Base-by-base conservation (phyloP, 1,284 basidiomycete species). In the Xanthoconium separans region DNA sequence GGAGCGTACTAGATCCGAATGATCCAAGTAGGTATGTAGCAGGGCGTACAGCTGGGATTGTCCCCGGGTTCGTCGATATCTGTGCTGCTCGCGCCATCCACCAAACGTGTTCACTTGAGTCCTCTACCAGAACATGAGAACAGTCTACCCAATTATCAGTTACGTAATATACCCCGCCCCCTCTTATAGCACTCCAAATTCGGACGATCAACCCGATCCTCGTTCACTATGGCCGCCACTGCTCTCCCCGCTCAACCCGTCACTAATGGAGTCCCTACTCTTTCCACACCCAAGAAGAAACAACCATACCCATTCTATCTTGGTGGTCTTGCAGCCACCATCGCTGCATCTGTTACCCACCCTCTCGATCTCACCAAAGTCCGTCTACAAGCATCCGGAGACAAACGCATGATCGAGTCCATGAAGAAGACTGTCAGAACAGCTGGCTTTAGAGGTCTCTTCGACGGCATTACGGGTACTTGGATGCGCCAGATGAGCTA, bases 401-500 rank as follows among this genome's bases (percentile, higher is more conserved):
- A 94, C 75, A 93, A 92, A 72, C 80, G 87, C 47, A 93, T 94
- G 91, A 74, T 93, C 66, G 74, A 82, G 66, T 88, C 84, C 61
- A 76, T 94, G 2, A 77, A 78, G 71, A 92, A 92, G 78, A 94
- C 92, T 0, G 76, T 87, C 52, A 75, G 77, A 65, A 86, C 86
- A 1, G 86, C 84, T 77, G 90, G 90, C 50, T 71, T 79, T 33
- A 79, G 86, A 44, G 93, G 93, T 1, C 76, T 94, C 44, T 93
- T 85, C 65, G 93, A 93, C 64, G 93, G 93, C 20, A 90, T 95
- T 55, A 80, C 88, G 1, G 94, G 93, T 31, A 95, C 93, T 30
- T 88, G 93, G 82, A 74, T 95, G 66, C 83, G 94, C 34, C 94
- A 96, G 73, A 93, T 95, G 93, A 92, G 87, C 27, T 95, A 95